Evolutionary conservation across 345 rosid species (phyloP).

Genomic region (Brassica nigra): DNA sequence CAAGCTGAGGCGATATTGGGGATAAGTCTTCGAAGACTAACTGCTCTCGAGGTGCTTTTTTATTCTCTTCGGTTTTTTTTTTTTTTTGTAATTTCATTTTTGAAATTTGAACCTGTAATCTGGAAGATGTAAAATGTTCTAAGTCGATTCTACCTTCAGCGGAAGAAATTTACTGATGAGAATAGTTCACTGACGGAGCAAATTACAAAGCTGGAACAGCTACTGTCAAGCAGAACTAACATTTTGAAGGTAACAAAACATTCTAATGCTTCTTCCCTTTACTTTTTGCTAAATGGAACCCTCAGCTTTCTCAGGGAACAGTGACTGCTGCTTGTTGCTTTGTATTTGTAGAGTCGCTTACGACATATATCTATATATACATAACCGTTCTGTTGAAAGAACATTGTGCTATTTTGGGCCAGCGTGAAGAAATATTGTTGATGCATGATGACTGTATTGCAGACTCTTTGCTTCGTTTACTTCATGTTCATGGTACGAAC

Average conservation of each 20-base stretch:
- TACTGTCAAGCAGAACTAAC: conserved; percentile 71
- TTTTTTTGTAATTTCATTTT: background rate
- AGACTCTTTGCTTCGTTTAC: conserved; percentile 9
- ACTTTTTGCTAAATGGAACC: background rate
- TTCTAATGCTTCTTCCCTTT: background rate
- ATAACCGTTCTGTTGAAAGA: background rate
- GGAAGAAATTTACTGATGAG: conserved; percentile 76
- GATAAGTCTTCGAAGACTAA: conserved; percentile 78
- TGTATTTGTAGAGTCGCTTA: background rate
- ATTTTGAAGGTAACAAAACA: conserved; percentile 67
- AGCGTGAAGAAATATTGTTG: conserved; percentile 10
- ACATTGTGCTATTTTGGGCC: conserved; percentile 15
- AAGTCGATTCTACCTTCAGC: conserved; percentile 43
- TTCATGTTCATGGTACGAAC: conserved; percentile 6
- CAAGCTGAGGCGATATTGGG: conserved; percentile 92
- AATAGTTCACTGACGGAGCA: conserved; percentile 63
- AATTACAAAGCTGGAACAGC: conserved; percentile 68
- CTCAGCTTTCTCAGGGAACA: background rate
- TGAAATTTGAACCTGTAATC: background rate
- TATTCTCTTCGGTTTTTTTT: background rate
- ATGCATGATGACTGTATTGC: conserved; percentile 21
- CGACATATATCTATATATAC: background rate
- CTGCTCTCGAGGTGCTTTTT: conserved; percentile 73
- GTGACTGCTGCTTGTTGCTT: conserved; percentile 10
- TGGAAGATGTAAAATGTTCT: conserved; percentile 1